Conservation (phyloP, 106 monocot species). For the Allium fistulosum region DNA sequence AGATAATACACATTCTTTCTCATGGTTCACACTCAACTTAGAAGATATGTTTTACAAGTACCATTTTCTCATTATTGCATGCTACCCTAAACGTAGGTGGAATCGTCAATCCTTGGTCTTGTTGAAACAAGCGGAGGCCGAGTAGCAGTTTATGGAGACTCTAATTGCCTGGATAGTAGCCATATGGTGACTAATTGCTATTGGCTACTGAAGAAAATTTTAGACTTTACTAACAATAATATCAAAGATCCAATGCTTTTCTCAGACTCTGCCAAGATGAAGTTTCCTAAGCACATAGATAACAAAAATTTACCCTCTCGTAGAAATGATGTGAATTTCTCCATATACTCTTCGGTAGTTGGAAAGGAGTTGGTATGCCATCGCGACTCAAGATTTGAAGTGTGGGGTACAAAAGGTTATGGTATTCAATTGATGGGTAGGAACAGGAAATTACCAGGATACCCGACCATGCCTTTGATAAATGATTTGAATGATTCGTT, state of each 20-base stretch:
- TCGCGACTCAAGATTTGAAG: conserved; percentile 78
- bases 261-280: conserved; percentile 50
- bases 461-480: conserved; percentile 18
- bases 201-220: conserved; percentile 79
- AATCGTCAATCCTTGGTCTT: conserved; percentile 77
- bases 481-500: conserved; percentile 21
- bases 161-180: conserved; percentile 97
- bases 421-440: conserved; percentile 43
- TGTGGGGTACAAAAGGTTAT: conserved; percentile 83
- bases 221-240: conserved; percentile 75
- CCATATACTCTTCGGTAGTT: conserved; percentile 65
- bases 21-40: not conserved
- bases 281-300: conserved; percentile 45
- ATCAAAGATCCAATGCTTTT: conserved; percentile 75
- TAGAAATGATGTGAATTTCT: conserved; percentile 88
- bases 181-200: conserved; percentile 97
- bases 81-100: conserved; percentile 33
- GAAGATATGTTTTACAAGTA: too few species aligned
- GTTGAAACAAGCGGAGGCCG: conserved; percentile 61
- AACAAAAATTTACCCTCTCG: conserved; percentile 48
- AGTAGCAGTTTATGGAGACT: conserved; percentile 89
- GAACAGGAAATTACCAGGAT: conserved; percentile 73
- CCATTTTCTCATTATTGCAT: not conserved
- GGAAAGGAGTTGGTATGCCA: conserved; percentile 82
- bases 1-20: not conserved